phyloP scores from a whole-genome alignment of 805 yeast genomes.

The Barnettozyma populi region DNA sequence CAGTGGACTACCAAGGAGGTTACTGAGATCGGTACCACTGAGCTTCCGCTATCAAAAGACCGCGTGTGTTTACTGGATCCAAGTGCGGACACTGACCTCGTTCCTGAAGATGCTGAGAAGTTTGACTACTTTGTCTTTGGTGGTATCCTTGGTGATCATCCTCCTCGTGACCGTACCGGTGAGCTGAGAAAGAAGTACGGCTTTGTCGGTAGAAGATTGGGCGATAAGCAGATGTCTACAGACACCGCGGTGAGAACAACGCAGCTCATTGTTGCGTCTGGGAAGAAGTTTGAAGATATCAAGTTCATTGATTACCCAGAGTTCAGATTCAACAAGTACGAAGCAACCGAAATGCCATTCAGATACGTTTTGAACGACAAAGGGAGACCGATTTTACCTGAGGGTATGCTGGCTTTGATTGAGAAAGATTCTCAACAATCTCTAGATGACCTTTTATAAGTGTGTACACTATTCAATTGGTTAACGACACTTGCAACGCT shows the following conservation, averaged over 20 bases:
- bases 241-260: conserved; percentile 96
- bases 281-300: conserved; percentile 60
- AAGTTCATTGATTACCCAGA: conserved; percentile 92
- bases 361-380: conserved; percentile 67
- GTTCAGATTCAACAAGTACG: conserved; percentile 78
- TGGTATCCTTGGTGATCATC: conserved; percentile 93
- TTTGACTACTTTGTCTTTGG: conserved; percentile 94
- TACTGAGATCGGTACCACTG: conserved; percentile 33
- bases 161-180: conserved; percentile 87
- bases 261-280: conserved; percentile 63
- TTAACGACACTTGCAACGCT: conserved; percentile 25
- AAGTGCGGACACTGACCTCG: conserved; percentile 67
- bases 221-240: conserved; percentile 91
- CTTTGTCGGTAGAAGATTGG: conserved; percentile 81
- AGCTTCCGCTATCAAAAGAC: conserved; percentile 40
- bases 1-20: conserved; percentile 82
- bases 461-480: not conserved
- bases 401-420: conserved; percentile 85
- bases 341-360: conserved; percentile 97
- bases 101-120: conserved; percentile 56
- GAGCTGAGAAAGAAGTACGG: conserved; percentile 79
- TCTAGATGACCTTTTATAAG: conserved; percentile 53
- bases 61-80: conserved; percentile 87
- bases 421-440: conserved; percentile 81
- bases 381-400: conserved; percentile 79